Evolutionary conservation across 2,329 filamentous ascomycete species (phyloP).

Genomic region (Pseudogymnoascus sp.): DNA sequence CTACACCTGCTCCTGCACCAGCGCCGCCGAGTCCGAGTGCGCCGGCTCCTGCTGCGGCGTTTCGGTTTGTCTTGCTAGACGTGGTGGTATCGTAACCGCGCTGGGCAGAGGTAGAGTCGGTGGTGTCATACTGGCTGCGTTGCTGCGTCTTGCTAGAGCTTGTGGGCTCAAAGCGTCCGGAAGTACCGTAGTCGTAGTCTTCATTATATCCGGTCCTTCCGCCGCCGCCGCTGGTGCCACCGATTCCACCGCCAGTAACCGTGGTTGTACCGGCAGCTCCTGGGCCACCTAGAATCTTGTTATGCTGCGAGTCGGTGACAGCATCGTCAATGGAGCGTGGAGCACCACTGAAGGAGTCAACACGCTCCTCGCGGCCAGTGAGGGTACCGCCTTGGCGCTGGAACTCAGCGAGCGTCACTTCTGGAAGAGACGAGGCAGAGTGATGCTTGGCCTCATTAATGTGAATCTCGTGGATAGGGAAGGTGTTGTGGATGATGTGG

Average conservation of each 20-base stretch:
- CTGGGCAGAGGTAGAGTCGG: background rate
- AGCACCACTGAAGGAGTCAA: slow-evolving; percentile 54
- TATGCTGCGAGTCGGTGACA: slow-evolving; percentile 13
- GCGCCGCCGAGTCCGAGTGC: background rate
- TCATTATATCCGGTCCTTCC: background rate
- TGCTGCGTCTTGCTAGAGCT: slow-evolving; percentile 16
- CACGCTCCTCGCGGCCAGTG: slow-evolving; percentile 43
- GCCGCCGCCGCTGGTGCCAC: background rate
- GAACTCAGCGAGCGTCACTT: slow-evolving; percentile 58
- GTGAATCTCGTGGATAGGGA: slow-evolving; percentile 65
- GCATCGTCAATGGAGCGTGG: slow-evolving; percentile 39
- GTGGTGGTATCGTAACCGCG: background rate
- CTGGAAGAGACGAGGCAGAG: slow-evolving; percentile 51
- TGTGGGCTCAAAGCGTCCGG: background rate
- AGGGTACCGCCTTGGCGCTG: slow-evolving; percentile 44
- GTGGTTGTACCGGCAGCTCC: background rate
- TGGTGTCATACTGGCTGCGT: background rate
- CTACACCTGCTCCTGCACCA: background rate
- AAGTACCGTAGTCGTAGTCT: background rate
- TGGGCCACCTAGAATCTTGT: slow-evolving; percentile 16
- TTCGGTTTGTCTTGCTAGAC: background rate
- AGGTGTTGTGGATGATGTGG: slow-evolving; percentile 60
- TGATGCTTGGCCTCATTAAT: slow-evolving; percentile 60
- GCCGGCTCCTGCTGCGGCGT: background rate
- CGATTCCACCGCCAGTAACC: slow-evolving; percentile 7